Evolutionary conservation across 352 stramenopile genomes (phyloP).

Genomic region (Pythium aphanidermatum): DNA sequence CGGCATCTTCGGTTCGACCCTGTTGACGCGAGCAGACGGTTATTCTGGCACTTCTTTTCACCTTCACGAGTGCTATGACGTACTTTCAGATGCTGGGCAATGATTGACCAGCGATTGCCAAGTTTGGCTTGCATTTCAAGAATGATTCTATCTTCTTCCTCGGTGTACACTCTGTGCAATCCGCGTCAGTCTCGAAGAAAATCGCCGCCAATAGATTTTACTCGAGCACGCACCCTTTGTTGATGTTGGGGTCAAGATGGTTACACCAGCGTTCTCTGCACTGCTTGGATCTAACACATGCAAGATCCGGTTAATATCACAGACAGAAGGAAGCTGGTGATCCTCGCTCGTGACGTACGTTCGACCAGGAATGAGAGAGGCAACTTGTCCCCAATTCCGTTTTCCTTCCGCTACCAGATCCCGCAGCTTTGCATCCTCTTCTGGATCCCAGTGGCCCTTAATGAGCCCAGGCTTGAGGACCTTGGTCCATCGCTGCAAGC

Average conservation of each 20-base stretch:
- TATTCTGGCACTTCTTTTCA: too few species aligned
- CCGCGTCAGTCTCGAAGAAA: neutral
- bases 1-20: slow-evolving; percentile 88
- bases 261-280: slow-evolving; percentile 92
- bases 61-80: slow-evolving; percentile 2
- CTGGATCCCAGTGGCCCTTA: slow-evolving; percentile 90
- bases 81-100: slow-evolving; percentile 87
- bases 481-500: slow-evolving; percentile 91
- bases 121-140: slow-evolving; percentile 90
- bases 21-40: slow-evolving; percentile 19
- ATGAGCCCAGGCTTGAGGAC: slow-evolving; percentile 91
- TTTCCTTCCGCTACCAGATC: slow-evolving; percentile 83
- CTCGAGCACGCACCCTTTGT: slow-evolving; percentile 70
- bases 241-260: slow-evolving; percentile 90
- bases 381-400: slow-evolving; percentile 88
- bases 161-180: slow-evolving; percentile 61
- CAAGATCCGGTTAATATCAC: too few species aligned
- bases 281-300: slow-evolving; percentile 92
- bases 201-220: neutral
- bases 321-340: too few species aligned
- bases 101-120: slow-evolving; percentile 91
- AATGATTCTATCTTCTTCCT: slow-evolving; percentile 91
- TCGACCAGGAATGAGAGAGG: slow-evolving; percentile 72
- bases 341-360: slow-evolving; percentile 40
- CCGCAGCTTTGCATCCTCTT: slow-evolving; percentile 85